Evolutionary conservation across 306 rosid genomes (phyloP).

Genomic region (Inga leiocalycina): DNA sequence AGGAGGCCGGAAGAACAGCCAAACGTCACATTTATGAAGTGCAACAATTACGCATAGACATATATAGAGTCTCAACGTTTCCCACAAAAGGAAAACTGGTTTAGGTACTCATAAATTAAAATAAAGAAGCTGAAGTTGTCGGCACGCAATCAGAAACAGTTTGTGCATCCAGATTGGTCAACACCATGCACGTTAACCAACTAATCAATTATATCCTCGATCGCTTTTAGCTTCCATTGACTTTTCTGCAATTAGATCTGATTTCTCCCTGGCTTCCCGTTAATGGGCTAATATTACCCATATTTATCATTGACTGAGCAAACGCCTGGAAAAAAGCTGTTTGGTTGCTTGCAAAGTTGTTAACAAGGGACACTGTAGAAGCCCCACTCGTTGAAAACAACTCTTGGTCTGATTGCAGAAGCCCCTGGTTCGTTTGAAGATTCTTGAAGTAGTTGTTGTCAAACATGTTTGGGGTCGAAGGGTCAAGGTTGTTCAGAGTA

Average conservation of each 20-base stretch:
- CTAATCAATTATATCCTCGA: not conserved
- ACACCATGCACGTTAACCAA: not conserved
- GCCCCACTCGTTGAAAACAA: conserved; percentile 55
- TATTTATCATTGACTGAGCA: conserved; percentile 68
- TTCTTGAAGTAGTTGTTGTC: conserved; percentile 69
- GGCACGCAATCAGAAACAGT: not conserved
- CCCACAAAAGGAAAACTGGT: conserved; percentile 11
- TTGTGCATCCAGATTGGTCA: not conserved
- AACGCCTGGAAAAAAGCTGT: conserved; percentile 56
- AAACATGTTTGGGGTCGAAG: conserved; percentile 40
- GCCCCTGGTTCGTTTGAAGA: conserved; percentile 45
- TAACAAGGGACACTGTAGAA: conserved; percentile 53
- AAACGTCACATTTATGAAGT: not conserved
- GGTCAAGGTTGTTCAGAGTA: conserved; percentile 52
- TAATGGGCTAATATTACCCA: conserved; percentile 70
- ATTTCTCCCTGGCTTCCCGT: conserved; percentile 65
- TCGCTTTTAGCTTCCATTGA: conserved; percentile 53
- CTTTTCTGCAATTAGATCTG: conserved; percentile 61
- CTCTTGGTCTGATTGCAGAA: conserved; percentile 64
- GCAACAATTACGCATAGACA: not conserved
- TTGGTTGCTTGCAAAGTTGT: conserved; percentile 55
- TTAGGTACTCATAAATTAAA: not conserved
- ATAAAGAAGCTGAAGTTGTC: not conserved
- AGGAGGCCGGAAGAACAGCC: not conserved
- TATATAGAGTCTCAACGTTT: not conserved